A percentile compares a stretch with the other conserved stretches of the same genome.
Conservation (phyloP, 129 eudicot species). For the Lactuca saligna region DNA sequence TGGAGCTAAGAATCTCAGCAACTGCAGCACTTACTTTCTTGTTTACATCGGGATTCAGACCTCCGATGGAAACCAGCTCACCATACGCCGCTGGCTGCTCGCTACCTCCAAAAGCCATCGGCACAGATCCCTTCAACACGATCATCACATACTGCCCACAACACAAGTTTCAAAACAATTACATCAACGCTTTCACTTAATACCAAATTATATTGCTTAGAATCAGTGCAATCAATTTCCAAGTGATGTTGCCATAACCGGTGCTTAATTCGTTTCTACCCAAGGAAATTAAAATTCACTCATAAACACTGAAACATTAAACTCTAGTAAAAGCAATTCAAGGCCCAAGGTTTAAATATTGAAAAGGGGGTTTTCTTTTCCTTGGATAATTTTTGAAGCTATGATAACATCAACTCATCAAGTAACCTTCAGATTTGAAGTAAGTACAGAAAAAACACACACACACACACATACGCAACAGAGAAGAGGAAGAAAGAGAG, state of each 20-base stretch:
- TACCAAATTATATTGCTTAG: no score
- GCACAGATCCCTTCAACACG: slow-evolving; percentile 75
- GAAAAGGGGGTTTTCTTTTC: no score
- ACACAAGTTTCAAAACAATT: not conserved
- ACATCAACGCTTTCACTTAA: no score
- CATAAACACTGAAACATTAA: not conserved
- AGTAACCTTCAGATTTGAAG: not conserved
- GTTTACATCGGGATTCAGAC: slow-evolving; percentile 64
- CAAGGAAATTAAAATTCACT: not conserved
- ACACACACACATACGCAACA: no score
- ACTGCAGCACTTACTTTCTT: slow-evolving; percentile 79
- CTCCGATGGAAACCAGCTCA: slow-evolving; percentile 78
- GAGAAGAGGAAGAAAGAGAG: no score
- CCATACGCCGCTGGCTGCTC: slow-evolving; percentile 85
- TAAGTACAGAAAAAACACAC: not conserved
- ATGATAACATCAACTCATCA: not conserved
- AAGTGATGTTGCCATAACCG: no score
- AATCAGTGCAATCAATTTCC: no score
- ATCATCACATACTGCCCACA: slow-evolving; percentile 75
- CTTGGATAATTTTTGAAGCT: no score
- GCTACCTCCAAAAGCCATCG: slow-evolving; percentile 78
- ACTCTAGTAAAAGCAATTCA: not conserved
- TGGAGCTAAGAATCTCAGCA: slow-evolving; percentile 57
- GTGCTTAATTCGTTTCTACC: not conserved
- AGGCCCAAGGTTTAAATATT: no score